Percentiles rank a stretch among this genome's conserved stretches.
Conservation (phyloP, 805 yeast genomes). For the Metschnikowia anglica region DNA sequence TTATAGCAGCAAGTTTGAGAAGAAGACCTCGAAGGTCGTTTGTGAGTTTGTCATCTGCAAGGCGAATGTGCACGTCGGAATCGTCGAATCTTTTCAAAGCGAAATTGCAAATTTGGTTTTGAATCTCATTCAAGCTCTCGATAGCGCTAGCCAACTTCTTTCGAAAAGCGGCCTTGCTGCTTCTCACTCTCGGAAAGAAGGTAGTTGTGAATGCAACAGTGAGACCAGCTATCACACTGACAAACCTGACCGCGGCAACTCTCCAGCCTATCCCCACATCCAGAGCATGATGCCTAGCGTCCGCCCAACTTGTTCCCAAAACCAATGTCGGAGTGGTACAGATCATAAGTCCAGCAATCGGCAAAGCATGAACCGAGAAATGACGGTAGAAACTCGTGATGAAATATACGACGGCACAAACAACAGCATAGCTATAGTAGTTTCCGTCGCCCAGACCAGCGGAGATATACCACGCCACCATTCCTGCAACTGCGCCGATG, state of each 20-base stretch:
- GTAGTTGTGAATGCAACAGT: constrained; percentile 32
- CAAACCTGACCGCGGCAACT: constrained; percentile 29
- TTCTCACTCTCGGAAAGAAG: constrained; percentile 30
- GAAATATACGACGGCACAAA: constrained; percentile 27
- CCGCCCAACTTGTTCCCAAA: constrained; percentile 35
- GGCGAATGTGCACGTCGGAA: constrained; percentile 21
- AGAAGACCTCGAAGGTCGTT: constrained; percentile 24
- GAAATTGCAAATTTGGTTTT: constrained; percentile 30
- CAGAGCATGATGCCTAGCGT: constrained; percentile 21
- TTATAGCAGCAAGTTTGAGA: constrained; percentile 23
- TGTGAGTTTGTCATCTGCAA: constrained; percentile 24
- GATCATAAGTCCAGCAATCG: constrained; percentile 30
- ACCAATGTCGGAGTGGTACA: constrained; percentile 31
- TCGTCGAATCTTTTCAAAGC: constrained; percentile 25
- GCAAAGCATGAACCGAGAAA: constrained; percentile 29
- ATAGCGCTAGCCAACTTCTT: constrained; percentile 24
- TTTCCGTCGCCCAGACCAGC: constrained; percentile 34
- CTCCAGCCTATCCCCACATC: constrained; percentile 30
- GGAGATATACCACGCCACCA: constrained; percentile 37
- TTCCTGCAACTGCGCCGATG: constrained; percentile 31
- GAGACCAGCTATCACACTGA: constrained; percentile 33
- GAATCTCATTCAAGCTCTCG: constrained; percentile 29
- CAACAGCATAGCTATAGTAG: constrained; percentile 32
- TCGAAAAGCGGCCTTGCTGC: constrained; percentile 30
- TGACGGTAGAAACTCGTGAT: constrained; percentile 29